Base-by-base conservation (phyloP, 305 asterid species). In the Fraxinus paxiana region DNA sequence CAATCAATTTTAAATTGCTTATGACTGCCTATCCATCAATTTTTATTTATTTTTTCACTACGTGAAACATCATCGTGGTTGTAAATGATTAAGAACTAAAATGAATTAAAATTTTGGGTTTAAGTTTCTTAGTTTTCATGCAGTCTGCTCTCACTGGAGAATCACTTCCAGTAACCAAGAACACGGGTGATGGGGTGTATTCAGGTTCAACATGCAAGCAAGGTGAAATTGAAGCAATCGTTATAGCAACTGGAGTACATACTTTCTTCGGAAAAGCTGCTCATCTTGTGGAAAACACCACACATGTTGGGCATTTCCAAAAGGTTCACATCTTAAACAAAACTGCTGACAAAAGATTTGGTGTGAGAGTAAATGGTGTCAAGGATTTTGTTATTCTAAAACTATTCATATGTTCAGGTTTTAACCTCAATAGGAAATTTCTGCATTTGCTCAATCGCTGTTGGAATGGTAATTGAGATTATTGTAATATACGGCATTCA, bases 121-220 rank as follows among this genome's bases (percentile, higher is more conserved):
- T 72, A 54, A 59, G 69, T 1, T 15, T 30, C 31, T 48, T 33
- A 12, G 3, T 51, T 41, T 10, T 59, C 2, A 34, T 79, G 76
- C 87, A 90, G 91, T 90, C 92, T 83, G 92, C 94, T 75, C 89
- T 89, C 67, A 90, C 94, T 7, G 94, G 92, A 61, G 94, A 90
- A 79, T 90, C 94, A 10, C 90, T 90, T 70, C 94, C 92, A 0
- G 92, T 90, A 22, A 87, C 90, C 46, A 90, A 90, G 84, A 82
- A 87, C 80, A 90, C 94, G 0, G 90, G 90, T 22, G 94, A 87
- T 80, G 87, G 88, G 30, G 85, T 88, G 26, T 89, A 87, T 76
- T 89, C 94, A 17, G 91, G 94, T 10, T 90, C 94, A 31, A 90
- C 91, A 6, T 90, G 94, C 70, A 90, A 90, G 82, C 92, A 90